A percentile compares a stretch with the other conserved stretches of the same genome.
These are phyloP conservation scores for Pelargonium cotyledonis DNA, from an alignment of 441 rosid species.

Conservation along the genomic window DNA sequence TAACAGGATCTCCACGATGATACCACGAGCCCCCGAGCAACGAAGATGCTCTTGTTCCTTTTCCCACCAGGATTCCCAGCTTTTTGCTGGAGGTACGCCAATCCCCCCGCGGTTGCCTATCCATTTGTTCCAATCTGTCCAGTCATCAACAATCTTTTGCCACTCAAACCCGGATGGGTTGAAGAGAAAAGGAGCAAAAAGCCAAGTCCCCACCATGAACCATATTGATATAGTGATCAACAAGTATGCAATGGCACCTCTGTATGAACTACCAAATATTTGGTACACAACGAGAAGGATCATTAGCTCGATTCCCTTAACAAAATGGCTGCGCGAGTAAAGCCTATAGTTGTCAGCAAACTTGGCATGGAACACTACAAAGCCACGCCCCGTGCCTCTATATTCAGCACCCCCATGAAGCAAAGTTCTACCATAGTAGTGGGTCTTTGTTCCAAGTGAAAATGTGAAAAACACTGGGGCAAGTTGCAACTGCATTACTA, in stretches of 20 bases:
- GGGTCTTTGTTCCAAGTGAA: constrained; percentile 98
- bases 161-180: constrained; percentile 91
- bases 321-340: constrained; percentile 97
- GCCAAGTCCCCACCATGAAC: constrained; percentile 99
- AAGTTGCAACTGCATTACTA: constrained; percentile 91
- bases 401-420: constrained; percentile 99
- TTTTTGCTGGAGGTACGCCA: constrained; percentile 23
- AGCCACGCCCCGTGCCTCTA: constrained; percentile 93
- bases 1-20: constrained; percentile 66
- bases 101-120: constrained; percentile 23
- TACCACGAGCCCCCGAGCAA: constrained; percentile 59
- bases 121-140: constrained; percentile 28
- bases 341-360: constrained; percentile 96
- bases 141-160: constrained; percentile 35
- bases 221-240: constrained; percentile 90
- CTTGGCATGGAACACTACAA: constrained; percentile 97
- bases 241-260: constrained; percentile 77
- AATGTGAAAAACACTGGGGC: constrained; percentile 98
- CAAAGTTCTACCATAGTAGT: constrained; percentile 86
- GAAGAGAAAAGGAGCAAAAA: constrained; percentile 95
- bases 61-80: constrained; percentile 34
- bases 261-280: constrained; percentile 78
- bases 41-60: constrained; percentile 37
- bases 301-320: constrained; percentile 94
- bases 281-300: constrained; percentile 79